phyloP scores from a whole-genome alignment of 2,329 filamentous ascomycete genomes.

The Nannizziopsis barbatae region DNA sequence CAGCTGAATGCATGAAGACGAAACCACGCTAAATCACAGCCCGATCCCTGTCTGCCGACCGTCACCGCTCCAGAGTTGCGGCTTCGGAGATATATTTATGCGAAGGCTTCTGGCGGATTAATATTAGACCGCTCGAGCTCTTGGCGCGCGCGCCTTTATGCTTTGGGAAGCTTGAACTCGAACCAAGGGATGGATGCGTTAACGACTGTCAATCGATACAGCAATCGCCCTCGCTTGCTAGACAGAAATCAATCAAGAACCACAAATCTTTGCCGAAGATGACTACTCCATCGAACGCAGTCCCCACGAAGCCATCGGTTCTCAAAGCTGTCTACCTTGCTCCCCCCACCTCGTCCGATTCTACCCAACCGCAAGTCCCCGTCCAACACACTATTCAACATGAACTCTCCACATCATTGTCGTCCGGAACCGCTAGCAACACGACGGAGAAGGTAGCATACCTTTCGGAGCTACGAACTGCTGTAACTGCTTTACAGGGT shows the following conservation, averaged over 20 bases:
- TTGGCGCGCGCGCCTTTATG: no score
- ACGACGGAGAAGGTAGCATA: slow-evolving; percentile 42
- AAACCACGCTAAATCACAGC: background rate
- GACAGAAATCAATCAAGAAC: background rate
- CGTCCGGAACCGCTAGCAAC: slow-evolving; percentile 12
- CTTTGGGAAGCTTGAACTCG: no score
- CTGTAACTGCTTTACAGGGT: slow-evolving; percentile 43
- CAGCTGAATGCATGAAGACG: background rate
- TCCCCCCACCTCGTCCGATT: slow-evolving; percentile 19
- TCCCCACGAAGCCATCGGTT: slow-evolving; percentile 10
- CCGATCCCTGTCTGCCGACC: background rate
- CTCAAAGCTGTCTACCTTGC: slow-evolving; percentile 19
- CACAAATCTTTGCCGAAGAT: slow-evolving; percentile 8
- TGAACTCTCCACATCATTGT: slow-evolving; percentile 19
- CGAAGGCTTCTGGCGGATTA: background rate
- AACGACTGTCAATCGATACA: background rate
- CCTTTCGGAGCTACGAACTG: slow-evolving; percentile 41
- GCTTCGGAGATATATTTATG: background rate
- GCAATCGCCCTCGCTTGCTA: background rate
- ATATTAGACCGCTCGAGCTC: no score
- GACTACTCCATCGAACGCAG: slow-evolving; percentile 14
- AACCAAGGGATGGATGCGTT: no score
- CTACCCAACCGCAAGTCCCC: slow-evolving; percentile 7
- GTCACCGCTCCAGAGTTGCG: background rate
- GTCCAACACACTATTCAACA: slow-evolving; percentile 28